These are phyloP conservation scores for Filosporella fistucella DNA, from an alignment of 495 filamentous ascomycete genomes.

Conservation along the genomic window DNA sequence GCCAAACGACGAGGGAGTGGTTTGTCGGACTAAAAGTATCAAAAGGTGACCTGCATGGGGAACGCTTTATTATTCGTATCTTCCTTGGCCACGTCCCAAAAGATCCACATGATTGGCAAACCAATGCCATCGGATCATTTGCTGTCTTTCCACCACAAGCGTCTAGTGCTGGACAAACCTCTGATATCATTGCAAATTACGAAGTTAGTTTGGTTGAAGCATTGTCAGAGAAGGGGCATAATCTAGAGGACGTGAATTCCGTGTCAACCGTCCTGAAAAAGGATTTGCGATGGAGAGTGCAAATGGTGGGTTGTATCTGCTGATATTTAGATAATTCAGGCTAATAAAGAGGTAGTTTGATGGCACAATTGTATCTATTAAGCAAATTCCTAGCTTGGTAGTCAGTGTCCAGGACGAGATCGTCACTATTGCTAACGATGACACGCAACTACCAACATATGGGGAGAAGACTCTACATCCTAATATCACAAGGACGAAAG, in stretches of 20 bases:
- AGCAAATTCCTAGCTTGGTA: conserved; percentile 7
- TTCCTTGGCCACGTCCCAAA: conserved; percentile 47
- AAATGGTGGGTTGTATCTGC: conserved; percentile 20
- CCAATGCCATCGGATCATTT: conserved; percentile 48
- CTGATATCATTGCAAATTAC: conserved; percentile 5
- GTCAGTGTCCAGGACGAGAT: conserved; percentile 17
- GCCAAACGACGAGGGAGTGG: conserved; percentile 42
- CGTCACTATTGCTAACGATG: conserved; percentile 6
- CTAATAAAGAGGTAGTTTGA: conserved; percentile 14
- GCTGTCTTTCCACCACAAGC: conserved; percentile 38
- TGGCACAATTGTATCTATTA: conserved; percentile 5
- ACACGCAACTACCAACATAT: conserved; percentile 18
- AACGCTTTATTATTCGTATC: conserved; percentile 50
- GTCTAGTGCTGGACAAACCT: conserved; percentile 3
- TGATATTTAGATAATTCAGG: not conserved
- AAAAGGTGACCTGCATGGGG: conserved; percentile 49
- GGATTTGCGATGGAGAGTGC: conserved; percentile 36
- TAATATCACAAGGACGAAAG: conserved; percentile 17
- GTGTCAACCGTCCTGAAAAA: conserved; percentile 40
- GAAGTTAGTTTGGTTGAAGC: conserved; percentile 11
- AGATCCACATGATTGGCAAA: conserved; percentile 30
- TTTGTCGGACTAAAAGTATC: conserved; percentile 53
- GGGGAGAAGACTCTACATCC: conserved; percentile 16
- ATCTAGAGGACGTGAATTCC: conserved; percentile 28
- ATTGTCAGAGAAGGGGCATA: conserved; percentile 22